phyloP scores from a whole-genome alignment of 2,329 filamentous ascomycete genomes.

The Cryoendolithus antarcticus region DNA sequence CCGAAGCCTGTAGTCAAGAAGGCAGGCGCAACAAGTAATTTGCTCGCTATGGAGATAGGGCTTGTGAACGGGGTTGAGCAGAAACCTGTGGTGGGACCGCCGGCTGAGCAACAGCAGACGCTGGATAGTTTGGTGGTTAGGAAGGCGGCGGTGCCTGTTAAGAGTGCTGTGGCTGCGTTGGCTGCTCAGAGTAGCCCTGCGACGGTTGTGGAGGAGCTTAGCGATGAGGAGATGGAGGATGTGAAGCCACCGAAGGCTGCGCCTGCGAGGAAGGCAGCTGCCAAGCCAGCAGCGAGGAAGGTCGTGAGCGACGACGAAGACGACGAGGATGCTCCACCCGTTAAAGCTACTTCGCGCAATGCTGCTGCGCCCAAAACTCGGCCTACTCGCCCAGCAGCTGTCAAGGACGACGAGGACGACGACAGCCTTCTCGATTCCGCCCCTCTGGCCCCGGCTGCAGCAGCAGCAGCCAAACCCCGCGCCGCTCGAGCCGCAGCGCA shows the following conservation, averaged over 20 bases:
- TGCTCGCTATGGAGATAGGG: constrained; percentile 24
- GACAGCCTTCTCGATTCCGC: constrained; percentile 22
- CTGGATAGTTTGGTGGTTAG: constrained; percentile 9
- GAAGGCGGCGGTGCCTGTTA: too few species aligned
- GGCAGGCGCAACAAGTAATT: constrained; percentile 21
- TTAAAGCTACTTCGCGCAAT: constrained; percentile 1
- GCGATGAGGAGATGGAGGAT: too few species aligned
- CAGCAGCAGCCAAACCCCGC: constrained; percentile 32
- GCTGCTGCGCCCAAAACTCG: constrained; percentile 9
- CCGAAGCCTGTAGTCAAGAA: constrained; percentile 15
- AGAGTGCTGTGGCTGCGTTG: too few species aligned
- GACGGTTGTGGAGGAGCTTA: too few species aligned
- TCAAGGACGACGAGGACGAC: constrained; percentile 41
- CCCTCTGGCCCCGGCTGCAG: constrained; percentile 31
- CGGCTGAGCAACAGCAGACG: constrained; percentile 20
- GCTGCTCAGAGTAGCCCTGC: too few species aligned
- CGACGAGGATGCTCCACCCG: constrained; percentile 1
- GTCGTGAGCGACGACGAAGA: too few species aligned
- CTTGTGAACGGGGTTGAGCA: constrained; percentile 25
- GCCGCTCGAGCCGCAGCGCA: constrained; percentile 32
- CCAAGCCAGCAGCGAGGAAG: constrained; percentile 18
- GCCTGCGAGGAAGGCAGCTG: constrained; percentile 21
- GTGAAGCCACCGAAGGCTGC: constrained; percentile 2
- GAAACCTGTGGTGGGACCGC: constrained; percentile 21
- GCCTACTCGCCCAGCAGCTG: constrained; percentile 29